Evolutionary conservation across 495 filamentous ascomycete genomes (phyloP).

Genomic region (Arthonia radiata): DNA sequence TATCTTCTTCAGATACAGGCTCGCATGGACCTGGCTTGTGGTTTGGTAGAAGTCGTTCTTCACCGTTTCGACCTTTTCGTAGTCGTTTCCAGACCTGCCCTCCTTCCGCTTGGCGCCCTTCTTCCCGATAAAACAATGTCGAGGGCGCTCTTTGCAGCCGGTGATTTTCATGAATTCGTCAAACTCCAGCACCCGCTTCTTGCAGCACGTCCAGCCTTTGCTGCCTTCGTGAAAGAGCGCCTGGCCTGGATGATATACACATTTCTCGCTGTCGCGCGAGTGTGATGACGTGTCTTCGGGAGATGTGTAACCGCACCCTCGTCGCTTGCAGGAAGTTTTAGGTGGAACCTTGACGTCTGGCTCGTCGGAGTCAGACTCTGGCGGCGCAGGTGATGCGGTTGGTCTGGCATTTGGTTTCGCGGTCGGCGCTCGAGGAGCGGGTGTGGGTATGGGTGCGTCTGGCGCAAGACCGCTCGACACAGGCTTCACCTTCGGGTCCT

Average conservation of each 20-base stretch:
- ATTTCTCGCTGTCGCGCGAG: conserved; percentile 49
- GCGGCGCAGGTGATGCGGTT: conserved; percentile 33
- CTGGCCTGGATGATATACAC: conserved; percentile 61
- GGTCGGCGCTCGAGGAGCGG: conserved; percentile 18
- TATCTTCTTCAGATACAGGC: conserved; percentile 92
- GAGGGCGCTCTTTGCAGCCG: conserved; percentile 59
- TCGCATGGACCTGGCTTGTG: conserved; percentile 56
- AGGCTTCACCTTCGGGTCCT: conserved; percentile 6
- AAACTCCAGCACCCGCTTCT: conserved; percentile 82
- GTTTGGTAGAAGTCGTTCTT: conserved; percentile 94
- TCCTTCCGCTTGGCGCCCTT: conserved; percentile 29
- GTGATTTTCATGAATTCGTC: conserved; percentile 92
- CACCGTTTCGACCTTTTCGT: conserved; percentile 40
- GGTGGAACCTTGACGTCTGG: conserved; percentile 39
- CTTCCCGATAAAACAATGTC: conserved; percentile 71
- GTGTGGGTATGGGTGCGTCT: conserved; percentile 10
- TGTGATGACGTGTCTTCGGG: conserved; percentile 25
- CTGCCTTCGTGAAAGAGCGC: conserved; percentile 92
- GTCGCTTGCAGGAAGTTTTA: conserved; percentile 52
- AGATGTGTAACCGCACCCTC: conserved; percentile 40
- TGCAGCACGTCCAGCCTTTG: conserved; percentile 95
- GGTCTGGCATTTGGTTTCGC: conserved; percentile 25
- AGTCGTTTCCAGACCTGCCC: conserved; percentile 27
- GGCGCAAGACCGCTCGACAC: conserved; percentile 4
- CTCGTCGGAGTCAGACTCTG: conserved; percentile 76